Percentiles rank a stretch among this genome's conserved stretches.
phyloP scores from a whole-genome alignment of 2,329 filamentous ascomycete genomes.

The Orbilia brochopaga region DNA sequence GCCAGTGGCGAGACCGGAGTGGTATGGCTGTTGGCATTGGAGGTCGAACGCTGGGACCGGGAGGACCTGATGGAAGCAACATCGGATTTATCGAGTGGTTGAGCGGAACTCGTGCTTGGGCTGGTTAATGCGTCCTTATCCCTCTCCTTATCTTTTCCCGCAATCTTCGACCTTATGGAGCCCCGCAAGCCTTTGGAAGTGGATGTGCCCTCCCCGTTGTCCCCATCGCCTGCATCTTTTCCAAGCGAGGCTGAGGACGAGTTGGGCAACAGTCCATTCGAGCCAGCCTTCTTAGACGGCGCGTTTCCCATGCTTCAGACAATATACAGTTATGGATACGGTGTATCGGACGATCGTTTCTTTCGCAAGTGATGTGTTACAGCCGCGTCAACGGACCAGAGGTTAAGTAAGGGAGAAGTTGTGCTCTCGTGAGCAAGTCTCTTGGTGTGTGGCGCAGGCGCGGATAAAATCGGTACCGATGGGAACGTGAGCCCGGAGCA shows the following conservation, averaged over 20 bases:
- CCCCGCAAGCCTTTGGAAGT: slow-evolving; percentile 53
- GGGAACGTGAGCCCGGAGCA: slow-evolving; percentile 10
- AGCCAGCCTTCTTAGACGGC: slow-evolving; percentile 54
- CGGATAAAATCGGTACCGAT: slow-evolving; percentile 49
- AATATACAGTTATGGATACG: slow-evolving; percentile 28
- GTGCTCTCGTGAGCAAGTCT: slow-evolving; percentile 34
- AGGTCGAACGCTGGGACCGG: slow-evolving; percentile 52
- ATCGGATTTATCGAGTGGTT: slow-evolving; percentile 50
- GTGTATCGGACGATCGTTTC: slow-evolving; percentile 2
- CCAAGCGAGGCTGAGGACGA: slow-evolving; percentile 38
- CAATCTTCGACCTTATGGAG: slow-evolving; percentile 54
- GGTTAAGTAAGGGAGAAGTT: slow-evolving; percentile 22
- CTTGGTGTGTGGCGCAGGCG: slow-evolving; percentile 23
- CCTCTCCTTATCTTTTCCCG: slow-evolving; percentile 51
- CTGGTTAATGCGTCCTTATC: slow-evolving; percentile 44
- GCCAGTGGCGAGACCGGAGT: slow-evolving; percentile 38
- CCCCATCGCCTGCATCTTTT: slow-evolving; percentile 35
- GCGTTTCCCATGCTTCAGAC: slow-evolving; percentile 54
- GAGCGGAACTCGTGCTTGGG: slow-evolving; percentile 43
- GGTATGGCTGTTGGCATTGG: slow-evolving; percentile 22
- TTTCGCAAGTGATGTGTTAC: slow-evolving; percentile 11
- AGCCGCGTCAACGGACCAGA: slow-evolving; percentile 28
- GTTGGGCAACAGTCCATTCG: slow-evolving; percentile 47
- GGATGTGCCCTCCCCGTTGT: slow-evolving; percentile 50
- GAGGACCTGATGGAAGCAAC: slow-evolving; percentile 50